Percentiles rank a stretch among this genome's conserved stretches.
Evolutionary conservation across 2,329 filamentous ascomycete genomes (phyloP).

Genomic region (Myriangium duriaei): DNA sequence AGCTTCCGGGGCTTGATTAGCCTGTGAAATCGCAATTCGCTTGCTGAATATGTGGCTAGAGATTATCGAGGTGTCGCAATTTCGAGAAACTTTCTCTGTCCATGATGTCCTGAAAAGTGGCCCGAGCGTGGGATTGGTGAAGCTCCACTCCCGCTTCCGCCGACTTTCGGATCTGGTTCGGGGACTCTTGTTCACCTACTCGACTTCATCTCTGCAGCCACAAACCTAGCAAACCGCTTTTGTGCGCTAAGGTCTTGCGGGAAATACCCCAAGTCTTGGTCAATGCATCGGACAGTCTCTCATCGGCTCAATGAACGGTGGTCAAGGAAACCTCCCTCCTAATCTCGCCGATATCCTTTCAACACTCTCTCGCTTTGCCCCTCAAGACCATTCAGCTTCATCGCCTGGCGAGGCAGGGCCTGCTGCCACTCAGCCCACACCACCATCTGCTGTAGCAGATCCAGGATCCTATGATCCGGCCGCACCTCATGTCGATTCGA

Average conservation of each 20-base stretch:
- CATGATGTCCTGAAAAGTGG: conserved; percentile 1
- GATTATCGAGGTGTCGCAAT: neutral
- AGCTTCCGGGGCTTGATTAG: neutral
- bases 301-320: conserved; percentile 28
- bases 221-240: too few species aligned
- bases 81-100: neutral
- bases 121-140: conserved; percentile 1
- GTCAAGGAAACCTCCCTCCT: conserved; percentile 13
- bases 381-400: too few species aligned
- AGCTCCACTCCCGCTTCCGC: neutral
- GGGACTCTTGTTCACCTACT: too few species aligned
- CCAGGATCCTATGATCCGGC: neutral
- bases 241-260: too few species aligned
- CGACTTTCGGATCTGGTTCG: too few species aligned
- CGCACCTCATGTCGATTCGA: neutral
- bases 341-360: conserved; percentile 24
- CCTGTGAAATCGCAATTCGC: too few species aligned
- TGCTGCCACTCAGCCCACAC: too few species aligned
- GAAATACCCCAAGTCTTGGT: too few species aligned
- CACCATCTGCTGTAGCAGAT: neutral
- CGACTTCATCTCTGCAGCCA: too few species aligned
- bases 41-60: too few species aligned
- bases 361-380: conserved; percentile 19
- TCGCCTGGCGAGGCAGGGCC: too few species aligned
- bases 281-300: too few species aligned